Evolutionary conservation across 768 basidiomycete species (phyloP), one percentile per base, ranked within the genome.

Genomic region (Suillus fuscotomentosus): DNA sequence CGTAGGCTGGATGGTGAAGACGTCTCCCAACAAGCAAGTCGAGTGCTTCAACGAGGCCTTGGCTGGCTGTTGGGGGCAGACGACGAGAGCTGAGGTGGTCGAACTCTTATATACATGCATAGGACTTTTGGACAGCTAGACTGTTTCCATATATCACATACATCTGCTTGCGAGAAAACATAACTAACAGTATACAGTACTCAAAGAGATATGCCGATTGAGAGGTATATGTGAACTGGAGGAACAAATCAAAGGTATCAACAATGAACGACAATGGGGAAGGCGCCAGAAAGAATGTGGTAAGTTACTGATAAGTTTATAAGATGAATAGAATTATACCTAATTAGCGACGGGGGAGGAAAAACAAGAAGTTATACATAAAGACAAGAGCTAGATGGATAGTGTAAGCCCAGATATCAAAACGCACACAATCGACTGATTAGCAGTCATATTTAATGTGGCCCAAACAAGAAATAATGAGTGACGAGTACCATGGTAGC

Each of bases 11-110:
- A 84, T 60, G 79, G 79, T 45, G 86, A 84, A 20, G 90, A 90
- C 61, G 87, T 91, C 48, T 86, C 88, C 22, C 75, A 84, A n/a
- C 88, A 90, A 69, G 94, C 94, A 2, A 86, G 87, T 57, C 83
- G 89, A 39, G 93, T 88, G 4, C 75, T 99, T 48, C 91, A 93
- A 43, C 90, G 90, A 71, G 97, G 97, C 9, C 93, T 99, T 60
- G 96, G 96, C 36, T 99, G 97, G 97, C 81, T 99, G 36, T 88
- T 99, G 63, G 97, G 97, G 48, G 91, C 88, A 14, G 95, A 95
- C 65, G 89, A 88, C 24, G 73, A 73, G 60, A 42, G 62, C 27
- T 36, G 67, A 67, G 48, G 8, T 9, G 5, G 60, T 43, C 47
- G 68, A 39, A 65, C 36, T 31, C 17, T 36, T 24, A 53, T 20